Conservation (phyloP, 2,329 filamentous ascomycete species). For the Hymenoscyphus repandus region DNA sequence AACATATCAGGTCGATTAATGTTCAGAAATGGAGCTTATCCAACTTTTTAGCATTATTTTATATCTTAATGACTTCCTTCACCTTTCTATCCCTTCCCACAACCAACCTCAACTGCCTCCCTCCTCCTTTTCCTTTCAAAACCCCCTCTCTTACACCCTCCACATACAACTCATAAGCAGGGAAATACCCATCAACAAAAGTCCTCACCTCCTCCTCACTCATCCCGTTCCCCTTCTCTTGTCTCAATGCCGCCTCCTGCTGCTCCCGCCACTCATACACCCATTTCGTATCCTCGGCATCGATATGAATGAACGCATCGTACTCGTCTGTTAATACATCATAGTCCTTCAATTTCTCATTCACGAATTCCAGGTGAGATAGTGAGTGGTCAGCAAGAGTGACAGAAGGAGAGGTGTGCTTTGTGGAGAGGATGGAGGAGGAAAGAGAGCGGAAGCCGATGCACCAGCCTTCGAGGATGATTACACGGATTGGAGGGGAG, state of each 20-base stretch:
- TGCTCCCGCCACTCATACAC: slow-evolving; percentile 66
- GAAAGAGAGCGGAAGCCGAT: slow-evolving; percentile 59
- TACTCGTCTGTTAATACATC: slow-evolving; percentile 54
- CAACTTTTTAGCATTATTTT: neutral
- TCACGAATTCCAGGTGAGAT: slow-evolving; percentile 52
- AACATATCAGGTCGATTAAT: no score
- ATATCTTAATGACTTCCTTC: slow-evolving; percentile 31
- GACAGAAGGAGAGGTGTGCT: slow-evolving; percentile 35
- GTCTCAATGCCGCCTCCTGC: slow-evolving; percentile 56
- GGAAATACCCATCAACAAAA: slow-evolving; percentile 58
- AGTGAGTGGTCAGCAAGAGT: slow-evolving; percentile 50
- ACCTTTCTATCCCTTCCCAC: slow-evolving; percentile 43
- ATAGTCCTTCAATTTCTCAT: slow-evolving; percentile 52
- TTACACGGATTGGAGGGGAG: slow-evolving; percentile 36
- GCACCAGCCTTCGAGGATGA: slow-evolving; percentile 71
- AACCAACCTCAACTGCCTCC: slow-evolving; percentile 45
- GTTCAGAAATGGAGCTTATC: neutral
- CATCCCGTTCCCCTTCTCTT: slow-evolving; percentile 57
- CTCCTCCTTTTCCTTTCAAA: slow-evolving; percentile 32
- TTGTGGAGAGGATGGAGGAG: slow-evolving; percentile 39
- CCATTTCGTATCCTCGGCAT: slow-evolving; percentile 55
- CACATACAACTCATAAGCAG: slow-evolving; percentile 52
- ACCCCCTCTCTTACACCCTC: slow-evolving; percentile 44
- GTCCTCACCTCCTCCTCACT: slow-evolving; percentile 56
- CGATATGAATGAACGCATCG: slow-evolving; percentile 59